Percentiles rank a stretch among this genome's conserved stretches.
phyloP scores from a whole-genome alignment of 163 green algal genomes.

The Prototheca wickerhamii region DNA sequence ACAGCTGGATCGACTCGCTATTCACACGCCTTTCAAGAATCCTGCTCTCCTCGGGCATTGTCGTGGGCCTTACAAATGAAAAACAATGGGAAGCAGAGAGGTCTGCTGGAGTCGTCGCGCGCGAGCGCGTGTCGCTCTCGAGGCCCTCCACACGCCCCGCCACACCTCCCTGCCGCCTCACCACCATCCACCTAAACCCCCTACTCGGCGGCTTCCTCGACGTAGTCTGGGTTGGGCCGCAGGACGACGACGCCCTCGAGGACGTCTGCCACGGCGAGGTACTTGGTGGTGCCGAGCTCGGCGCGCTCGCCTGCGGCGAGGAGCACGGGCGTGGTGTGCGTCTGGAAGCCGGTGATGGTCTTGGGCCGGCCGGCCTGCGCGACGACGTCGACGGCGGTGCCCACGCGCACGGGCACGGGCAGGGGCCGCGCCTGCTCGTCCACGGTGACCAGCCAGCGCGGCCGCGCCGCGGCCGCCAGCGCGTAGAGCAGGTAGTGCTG shows the following conservation, averaged over 20 bases:
- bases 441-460: slow-evolving; percentile 94
- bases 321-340: slow-evolving; percentile 95
- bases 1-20: too few relatives aligned
- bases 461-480: slow-evolving; percentile 78
- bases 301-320: slow-evolving; percentile 84
- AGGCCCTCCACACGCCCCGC: too few relatives aligned
- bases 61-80: too few relatives aligned
- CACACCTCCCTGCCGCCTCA: too few relatives aligned
- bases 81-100: too few relatives aligned
- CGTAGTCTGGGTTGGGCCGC: slow-evolving; percentile 88
- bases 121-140: too few relatives aligned
- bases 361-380: slow-evolving; percentile 92
- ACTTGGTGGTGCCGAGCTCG: slow-evolving; percentile 96
- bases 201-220: slow-evolving; percentile 65
- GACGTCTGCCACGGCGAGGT: slow-evolving; percentile 66
- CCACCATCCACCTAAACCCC: too few relatives aligned
- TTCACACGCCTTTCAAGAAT: too few relatives aligned
- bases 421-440: slow-evolving; percentile 76
- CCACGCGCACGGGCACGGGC: slow-evolving; percentile 77
- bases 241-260: slow-evolving; percentile 93
- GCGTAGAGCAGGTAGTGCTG: slow-evolving; percentile 91
- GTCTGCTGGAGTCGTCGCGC: too few relatives aligned
- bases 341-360: slow-evolving; percentile 96
- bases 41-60: too few relatives aligned
- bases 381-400: slow-evolving; percentile 91